phyloP scores from a whole-genome alignment of 805 yeast species.

The Cyberlindnera mississippiensis region DNA sequence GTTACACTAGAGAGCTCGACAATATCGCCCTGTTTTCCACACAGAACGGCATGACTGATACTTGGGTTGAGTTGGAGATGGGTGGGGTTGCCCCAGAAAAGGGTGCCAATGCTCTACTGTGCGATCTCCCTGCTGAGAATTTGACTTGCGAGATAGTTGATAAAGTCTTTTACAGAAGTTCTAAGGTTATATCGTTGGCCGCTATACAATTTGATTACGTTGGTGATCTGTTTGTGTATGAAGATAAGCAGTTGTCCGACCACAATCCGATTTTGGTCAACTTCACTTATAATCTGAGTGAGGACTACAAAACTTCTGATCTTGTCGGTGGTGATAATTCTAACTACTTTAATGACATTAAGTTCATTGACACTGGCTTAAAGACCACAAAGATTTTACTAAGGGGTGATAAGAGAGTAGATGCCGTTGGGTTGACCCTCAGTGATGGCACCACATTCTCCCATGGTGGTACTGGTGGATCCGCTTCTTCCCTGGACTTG shows the following conservation, averaged over 20 bases:
- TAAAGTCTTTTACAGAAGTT: constrained; percentile 11
- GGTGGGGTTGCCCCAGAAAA: constrained; percentile 5
- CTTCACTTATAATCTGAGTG: constrained; percentile 8
- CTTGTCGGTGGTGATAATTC: constrained; percentile 8
- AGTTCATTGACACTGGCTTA: neutral
- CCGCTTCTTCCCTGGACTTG: neutral
- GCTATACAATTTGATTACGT: constrained; percentile 8
- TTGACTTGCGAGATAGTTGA: constrained; percentile 10
- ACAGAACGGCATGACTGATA: constrained; percentile 8
- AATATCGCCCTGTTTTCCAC: constrained; percentile 4
- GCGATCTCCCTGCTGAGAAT: constrained; percentile 4
- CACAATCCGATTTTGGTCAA: constrained; percentile 11
- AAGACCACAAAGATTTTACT: constrained; percentile 4
- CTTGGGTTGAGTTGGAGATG: constrained; percentile 7
- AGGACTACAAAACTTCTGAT: constrained; percentile 3
- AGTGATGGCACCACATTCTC: constrained; percentile 28
- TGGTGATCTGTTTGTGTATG: constrained; percentile 5
- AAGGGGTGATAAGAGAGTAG: constrained; percentile 8
- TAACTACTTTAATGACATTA: constrained; percentile 10
- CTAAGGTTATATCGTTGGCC: constrained; percentile 1
- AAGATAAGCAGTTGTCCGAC: constrained; percentile 9
- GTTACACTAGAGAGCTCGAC: constrained; percentile 10
- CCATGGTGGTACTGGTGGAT: constrained; percentile 14
- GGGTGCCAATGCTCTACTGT: constrained; percentile 8
- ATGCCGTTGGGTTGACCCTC: constrained; percentile 28